phyloP scores from a whole-genome alignment of 345 rosid species.

The Gossypium stocksii region DNA sequence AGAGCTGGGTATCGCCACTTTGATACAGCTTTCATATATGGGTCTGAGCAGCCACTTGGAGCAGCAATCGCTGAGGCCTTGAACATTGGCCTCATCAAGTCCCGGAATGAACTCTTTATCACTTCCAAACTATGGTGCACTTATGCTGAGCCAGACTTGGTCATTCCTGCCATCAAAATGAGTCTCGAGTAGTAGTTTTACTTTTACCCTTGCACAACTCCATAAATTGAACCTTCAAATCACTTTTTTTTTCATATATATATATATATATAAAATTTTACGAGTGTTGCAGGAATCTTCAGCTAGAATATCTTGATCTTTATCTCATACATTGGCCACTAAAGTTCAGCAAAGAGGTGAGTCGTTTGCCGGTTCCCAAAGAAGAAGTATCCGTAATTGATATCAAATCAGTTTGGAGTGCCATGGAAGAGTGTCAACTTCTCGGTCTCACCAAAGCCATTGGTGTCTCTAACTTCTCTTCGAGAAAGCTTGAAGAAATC shows the following conservation, averaged over 20 bases:
- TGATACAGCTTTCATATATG: constrained; percentile 4
- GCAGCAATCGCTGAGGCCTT: constrained; percentile 12
- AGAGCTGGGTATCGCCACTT: constrained; percentile 3
- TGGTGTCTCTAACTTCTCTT: constrained; percentile 41
- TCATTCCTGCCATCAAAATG: constrained; percentile 6
- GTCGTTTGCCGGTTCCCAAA: not conserved
- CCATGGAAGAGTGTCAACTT: constrained; percentile 34
- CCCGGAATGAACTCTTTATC: constrained; percentile 10
- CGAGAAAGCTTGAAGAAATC: constrained; percentile 26
- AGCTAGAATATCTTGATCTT: constrained; percentile 36
- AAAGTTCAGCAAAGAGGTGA: constrained; percentile 20
- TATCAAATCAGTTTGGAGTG: constrained; percentile 30
- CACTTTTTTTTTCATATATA: too few relatives aligned
- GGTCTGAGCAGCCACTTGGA: constrained; percentile 9
- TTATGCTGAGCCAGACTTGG: constrained; percentile 7
- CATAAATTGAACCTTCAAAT: not conserved
- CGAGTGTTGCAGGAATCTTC: constrained; percentile 28
- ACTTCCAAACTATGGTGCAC: constrained; percentile 15
- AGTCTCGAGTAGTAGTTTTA: not conserved
- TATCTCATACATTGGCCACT: constrained; percentile 41
- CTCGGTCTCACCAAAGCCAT: constrained; percentile 19
- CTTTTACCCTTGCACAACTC: not conserved
- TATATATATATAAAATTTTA: not conserved
- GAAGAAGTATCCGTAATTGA: constrained; percentile 24
- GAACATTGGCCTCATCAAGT: constrained; percentile 13